Percentiles rank a stretch among this genome's conserved stretches.
Conservation (phyloP, 2,329 filamentous ascomycete species). For the Trichoderma sp. region DNA sequence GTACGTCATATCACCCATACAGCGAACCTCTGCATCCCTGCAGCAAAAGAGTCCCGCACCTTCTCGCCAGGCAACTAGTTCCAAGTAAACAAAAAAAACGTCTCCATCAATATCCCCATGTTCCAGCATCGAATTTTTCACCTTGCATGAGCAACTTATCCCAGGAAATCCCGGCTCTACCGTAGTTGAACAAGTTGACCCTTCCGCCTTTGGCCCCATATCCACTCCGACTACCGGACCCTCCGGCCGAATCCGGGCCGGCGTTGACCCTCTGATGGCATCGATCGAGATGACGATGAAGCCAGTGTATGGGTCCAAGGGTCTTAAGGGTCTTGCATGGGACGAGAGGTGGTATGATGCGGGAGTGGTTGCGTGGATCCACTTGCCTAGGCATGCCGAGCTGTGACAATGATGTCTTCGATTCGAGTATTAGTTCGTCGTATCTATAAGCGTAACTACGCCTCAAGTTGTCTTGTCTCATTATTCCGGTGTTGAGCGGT, state of each 20-base stretch:
- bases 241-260: slow-evolving; percentile 9
- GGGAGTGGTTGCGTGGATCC: not conserved
- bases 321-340: slow-evolving; percentile 2
- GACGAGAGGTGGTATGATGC: slow-evolving; percentile 8
- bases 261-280: not conserved
- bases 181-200: not conserved
- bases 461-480: not conserved
- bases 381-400: not conserved
- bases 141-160: not conserved
- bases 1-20: not conserved
- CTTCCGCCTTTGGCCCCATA: not conserved
- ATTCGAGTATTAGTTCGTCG: not conserved
- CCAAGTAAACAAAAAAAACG: not conserved
- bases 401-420: not conserved
- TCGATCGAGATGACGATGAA: not conserved
- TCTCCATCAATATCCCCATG: not conserved
- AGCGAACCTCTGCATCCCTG: not conserved
- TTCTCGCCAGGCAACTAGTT: not conserved
- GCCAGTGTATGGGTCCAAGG: not conserved
- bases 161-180: not conserved
- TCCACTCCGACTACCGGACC: not conserved
- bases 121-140: not conserved
- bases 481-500: not conserved
- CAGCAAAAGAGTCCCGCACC: not conserved
- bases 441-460: not conserved